phyloP scores from a whole-genome alignment of 345 rosid species.

The Raphanus sativus region DNA sequence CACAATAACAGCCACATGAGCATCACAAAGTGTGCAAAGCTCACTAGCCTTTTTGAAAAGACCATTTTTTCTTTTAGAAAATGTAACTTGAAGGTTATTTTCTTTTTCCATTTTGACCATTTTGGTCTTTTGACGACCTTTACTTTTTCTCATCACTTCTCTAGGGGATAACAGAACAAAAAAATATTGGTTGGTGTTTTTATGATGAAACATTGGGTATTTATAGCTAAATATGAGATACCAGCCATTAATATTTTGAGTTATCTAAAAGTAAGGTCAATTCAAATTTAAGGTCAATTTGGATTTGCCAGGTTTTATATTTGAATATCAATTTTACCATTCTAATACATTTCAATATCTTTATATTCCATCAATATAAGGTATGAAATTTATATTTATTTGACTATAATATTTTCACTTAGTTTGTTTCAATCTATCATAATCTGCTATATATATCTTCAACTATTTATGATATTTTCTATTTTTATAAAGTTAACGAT shows the following conservation, averaged over 20 bases:
- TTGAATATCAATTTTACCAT: slow-evolving; percentile 15
- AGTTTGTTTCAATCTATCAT: slow-evolving; percentile 21
- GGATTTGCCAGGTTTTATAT: background rate
- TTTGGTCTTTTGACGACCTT: slow-evolving; percentile 32
- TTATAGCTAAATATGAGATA: background rate
- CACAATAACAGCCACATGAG: slow-evolving; percentile 17
- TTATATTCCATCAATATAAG: slow-evolving; percentile 20
- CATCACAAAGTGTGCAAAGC: slow-evolving; percentile 35
- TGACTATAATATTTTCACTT: slow-evolving; percentile 18
- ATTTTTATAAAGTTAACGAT: background rate
- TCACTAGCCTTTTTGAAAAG: slow-evolving; percentile 39
- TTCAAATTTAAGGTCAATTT: background rate
- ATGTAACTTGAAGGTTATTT: slow-evolving; percentile 35
- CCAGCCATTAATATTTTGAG: background rate
- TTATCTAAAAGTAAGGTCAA: background rate
- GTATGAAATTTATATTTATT: slow-evolving; percentile 16
- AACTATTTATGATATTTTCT: background rate
- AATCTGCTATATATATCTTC: slow-evolving; percentile 1
- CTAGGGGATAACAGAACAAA: background rate
- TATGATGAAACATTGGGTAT: background rate
- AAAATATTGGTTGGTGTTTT: background rate
- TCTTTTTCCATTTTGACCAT: slow-evolving; percentile 32
- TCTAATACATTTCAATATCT: slow-evolving; percentile 3
- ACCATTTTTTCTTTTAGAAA: slow-evolving; percentile 33
- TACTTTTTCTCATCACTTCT: slow-evolving; percentile 40